phyloP scores from a whole-genome alignment of 1,284 basidiomycete species.

The Tilletia setariae region DNA sequence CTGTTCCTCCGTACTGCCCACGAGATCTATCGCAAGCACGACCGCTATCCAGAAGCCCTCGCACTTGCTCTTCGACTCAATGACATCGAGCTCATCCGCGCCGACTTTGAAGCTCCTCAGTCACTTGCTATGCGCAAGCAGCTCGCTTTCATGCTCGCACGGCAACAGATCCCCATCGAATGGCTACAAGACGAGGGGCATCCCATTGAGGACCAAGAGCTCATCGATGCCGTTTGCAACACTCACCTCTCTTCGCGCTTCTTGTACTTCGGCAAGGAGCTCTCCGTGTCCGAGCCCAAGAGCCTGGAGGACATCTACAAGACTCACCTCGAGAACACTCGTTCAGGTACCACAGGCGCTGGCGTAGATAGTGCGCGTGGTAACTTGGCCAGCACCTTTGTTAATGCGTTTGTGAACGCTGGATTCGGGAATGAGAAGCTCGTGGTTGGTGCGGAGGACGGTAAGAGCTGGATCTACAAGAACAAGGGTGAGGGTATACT shows the following conservation, averaged over 20 bases:
- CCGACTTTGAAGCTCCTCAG: constrained; percentile 50
- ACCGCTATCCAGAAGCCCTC: constrained; percentile 87
- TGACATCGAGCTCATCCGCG: constrained; percentile 70
- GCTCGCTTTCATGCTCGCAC: constrained; percentile 86
- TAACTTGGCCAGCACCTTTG: constrained; percentile 93
- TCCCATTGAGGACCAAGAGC: constrained; percentile 59
- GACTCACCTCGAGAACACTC: constrained; percentile 77
- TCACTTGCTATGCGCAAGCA: constrained; percentile 77
- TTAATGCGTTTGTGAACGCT: constrained; percentile 98
- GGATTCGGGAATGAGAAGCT: constrained; percentile 98
- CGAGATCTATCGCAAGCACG: constrained; percentile 80
- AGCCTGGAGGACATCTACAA: constrained; percentile 97
- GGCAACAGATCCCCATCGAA: constrained; percentile 84
- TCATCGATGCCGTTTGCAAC: constrained; percentile 68
- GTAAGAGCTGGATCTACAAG: constrained; percentile 98
- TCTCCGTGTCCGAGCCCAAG: constrained; percentile 85
- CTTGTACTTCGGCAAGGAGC: constrained; percentile 87
- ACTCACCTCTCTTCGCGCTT: constrained; percentile 71
- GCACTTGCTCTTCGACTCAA: constrained; percentile 81
- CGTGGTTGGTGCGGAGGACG: constrained; percentile 93
- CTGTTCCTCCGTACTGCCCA: constrained; percentile 87
- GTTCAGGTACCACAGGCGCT: constrained; percentile 55
- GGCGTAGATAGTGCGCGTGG: constrained; percentile 84
- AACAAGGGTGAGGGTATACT: constrained; percentile 99
- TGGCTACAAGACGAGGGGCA: constrained; percentile 71